A percentile compares a stretch with the other conserved stretches of the same genome.
Evolutionary conservation across 805 yeast genomes (phyloP).

Genomic region (Kurtzmaniella cleridarum): DNA sequence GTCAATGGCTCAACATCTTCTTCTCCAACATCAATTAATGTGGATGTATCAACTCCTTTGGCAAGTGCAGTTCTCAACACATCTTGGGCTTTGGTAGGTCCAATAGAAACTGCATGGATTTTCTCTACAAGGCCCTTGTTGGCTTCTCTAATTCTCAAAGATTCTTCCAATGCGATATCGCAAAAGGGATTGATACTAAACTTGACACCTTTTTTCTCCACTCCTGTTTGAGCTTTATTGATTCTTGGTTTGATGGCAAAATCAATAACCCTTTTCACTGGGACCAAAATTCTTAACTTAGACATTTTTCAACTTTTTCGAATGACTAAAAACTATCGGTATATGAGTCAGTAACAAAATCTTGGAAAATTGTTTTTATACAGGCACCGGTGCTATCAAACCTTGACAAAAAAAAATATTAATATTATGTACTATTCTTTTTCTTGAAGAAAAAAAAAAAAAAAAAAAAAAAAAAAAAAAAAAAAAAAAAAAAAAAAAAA

Average conservation of each 20-base stretch:
- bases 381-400: background rate
- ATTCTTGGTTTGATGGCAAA: conserved; percentile 90
- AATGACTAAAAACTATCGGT: background rate
- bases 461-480: no score
- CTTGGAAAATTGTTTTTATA: background rate
- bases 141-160: conserved; percentile 67
- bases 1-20: conserved; percentile 77
- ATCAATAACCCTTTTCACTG: conserved; percentile 93
- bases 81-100: conserved; percentile 82
- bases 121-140: conserved; percentile 65
- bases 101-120: conserved; percentile 89
- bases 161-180: conserved; percentile 97
- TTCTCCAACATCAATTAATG: conserved; percentile 74
- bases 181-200: conserved; percentile 95
- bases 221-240: conserved; percentile 77
- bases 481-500: no score
- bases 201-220: conserved; percentile 85
- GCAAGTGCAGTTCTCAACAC: conserved; percentile 86
- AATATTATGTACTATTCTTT: no score
- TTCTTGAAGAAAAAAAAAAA: no score
- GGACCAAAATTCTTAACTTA: conserved; percentile 74
- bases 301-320: conserved; percentile 14
- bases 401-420: no score
- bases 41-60: conserved; percentile 86
- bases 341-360: background rate